Evolutionary conservation across 495 filamentous ascomycete genomes (phyloP).

Genomic region (Podospora pseudopauciseta): DNA sequence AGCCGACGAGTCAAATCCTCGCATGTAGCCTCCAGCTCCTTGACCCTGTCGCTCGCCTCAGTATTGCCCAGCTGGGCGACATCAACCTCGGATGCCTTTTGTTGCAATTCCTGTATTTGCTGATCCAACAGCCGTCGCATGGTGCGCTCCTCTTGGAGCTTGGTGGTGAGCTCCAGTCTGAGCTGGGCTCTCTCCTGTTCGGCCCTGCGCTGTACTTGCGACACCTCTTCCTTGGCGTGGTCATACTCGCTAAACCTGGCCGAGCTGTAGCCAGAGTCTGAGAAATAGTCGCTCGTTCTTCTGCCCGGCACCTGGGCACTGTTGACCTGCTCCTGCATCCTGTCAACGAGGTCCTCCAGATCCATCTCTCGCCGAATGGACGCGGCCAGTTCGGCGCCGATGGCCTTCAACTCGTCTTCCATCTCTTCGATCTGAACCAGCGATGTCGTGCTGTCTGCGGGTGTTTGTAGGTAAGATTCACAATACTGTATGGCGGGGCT

Average conservation of each 20-base stretch:
- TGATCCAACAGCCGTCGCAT: conserved; percentile 70
- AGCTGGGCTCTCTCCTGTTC: conserved; percentile 92
- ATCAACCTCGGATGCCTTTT: conserved; percentile 60
- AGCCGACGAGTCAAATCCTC: conserved; percentile 79
- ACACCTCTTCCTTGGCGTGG: conserved; percentile 74
- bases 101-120: conserved; percentile 76
- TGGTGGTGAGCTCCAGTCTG: conserved; percentile 75
- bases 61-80: conserved; percentile 42
- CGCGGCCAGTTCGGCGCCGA: conserved; percentile 84
- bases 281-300: conserved; percentile 96
- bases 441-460: conserved; percentile 38
- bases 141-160: conserved; percentile 77
- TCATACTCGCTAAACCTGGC: conserved; percentile 65
- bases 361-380: conserved; percentile 97
- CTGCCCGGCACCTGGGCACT: conserved; percentile 60
- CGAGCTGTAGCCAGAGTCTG: conserved; percentile 88
- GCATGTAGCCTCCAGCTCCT: conserved; percentile 73
- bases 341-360: conserved; percentile 87
- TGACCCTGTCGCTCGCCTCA: conserved; percentile 54
- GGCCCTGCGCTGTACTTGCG: conserved; percentile 72
- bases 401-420: conserved; percentile 88
- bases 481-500: conserved; percentile 37
- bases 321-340: conserved; percentile 69
- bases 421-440: conserved; percentile 62
- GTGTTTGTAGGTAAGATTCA: conserved; percentile 47